Conservation (phyloP, 495 filamentous ascomycete species). For the Aspergillus indologenus region DNA sequence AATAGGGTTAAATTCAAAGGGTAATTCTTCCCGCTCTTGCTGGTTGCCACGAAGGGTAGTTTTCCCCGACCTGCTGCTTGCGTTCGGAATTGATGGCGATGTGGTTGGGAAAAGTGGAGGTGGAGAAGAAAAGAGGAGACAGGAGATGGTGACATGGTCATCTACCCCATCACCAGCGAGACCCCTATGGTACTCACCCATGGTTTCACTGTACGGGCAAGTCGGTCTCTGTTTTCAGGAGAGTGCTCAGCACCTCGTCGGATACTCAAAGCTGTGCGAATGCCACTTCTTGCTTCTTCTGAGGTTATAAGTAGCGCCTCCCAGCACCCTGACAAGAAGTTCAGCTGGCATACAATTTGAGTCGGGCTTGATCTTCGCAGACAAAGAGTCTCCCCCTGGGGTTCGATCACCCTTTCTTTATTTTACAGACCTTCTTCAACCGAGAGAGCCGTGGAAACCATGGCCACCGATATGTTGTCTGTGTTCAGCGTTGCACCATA, state of each 20-base stretch:
- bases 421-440: background rate
- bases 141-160: background rate
- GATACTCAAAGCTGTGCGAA: background rate
- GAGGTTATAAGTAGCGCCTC: background rate
- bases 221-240: slow-evolving; percentile 1
- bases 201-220: background rate
- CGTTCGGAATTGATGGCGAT: background rate
- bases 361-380: background rate
- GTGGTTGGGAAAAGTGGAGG: background rate
- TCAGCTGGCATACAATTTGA: background rate
- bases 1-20: background rate
- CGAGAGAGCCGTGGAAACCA: background rate
- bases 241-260: background rate
- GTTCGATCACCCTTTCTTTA: background rate
- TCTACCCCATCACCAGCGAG: too few relatives aligned
- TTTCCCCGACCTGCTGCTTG: slow-evolving; percentile 8
- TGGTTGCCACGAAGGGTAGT: slow-evolving; percentile 12
- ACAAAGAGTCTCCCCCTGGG: too few relatives aligned
- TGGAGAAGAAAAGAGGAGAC: background rate
- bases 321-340: background rate
- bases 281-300: background rate
- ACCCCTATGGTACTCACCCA: background rate
- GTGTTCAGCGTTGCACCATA: slow-evolving; percentile 27
- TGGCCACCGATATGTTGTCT: slow-evolving; percentile 20
- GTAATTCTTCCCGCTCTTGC: slow-evolving; percentile 13